These are phyloP conservation scores for Triticum turgidum DNA, from an alignment of 176 grass and related monocot genomes.

Conservation along the genomic window DNA sequence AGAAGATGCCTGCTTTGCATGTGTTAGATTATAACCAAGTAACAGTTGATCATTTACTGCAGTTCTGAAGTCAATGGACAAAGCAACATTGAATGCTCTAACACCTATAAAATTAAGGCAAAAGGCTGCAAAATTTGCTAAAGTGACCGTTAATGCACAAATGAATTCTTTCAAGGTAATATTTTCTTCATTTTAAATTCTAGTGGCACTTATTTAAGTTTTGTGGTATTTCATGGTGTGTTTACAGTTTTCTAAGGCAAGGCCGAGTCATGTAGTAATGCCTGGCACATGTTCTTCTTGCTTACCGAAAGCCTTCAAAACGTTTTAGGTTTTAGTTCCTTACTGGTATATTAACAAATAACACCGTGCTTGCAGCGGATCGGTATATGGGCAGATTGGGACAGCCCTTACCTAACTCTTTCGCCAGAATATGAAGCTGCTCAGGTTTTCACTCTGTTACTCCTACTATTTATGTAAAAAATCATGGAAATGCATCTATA, in stretches of 20 bases:
- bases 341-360: slow-evolving; percentile 22
- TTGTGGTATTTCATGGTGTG: slow-evolving; percentile 5
- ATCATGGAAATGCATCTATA: not conserved
- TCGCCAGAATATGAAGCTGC: slow-evolving; percentile 95
- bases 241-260: not conserved
- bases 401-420: slow-evolving; percentile 84
- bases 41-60: slow-evolving; percentile 38
- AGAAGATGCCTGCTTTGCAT: not conserved
- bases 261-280: slow-evolving; percentile 1
- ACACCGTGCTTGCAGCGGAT: slow-evolving; percentile 50
- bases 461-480: slow-evolving; percentile 24
- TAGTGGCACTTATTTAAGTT: not conserved
- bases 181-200: slow-evolving; percentile 21
- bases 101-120: slow-evolving; percentile 89
- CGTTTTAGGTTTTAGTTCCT: slow-evolving; percentile 8
- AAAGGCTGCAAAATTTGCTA: slow-evolving; percentile 99
- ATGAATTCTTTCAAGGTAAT: slow-evolving; percentile 98
- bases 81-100: slow-evolving; percentile 72
- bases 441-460: slow-evolving; percentile 62
- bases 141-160: slow-evolving; percentile 82
- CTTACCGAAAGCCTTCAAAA: not conserved
- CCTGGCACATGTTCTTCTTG: slow-evolving; percentile 7
- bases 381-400: slow-evolving; percentile 98
- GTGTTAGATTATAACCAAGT: not conserved
- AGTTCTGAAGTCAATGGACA: slow-evolving; percentile 95